Percentiles rank a stretch among this genome's conserved stretches.
Conservation (phyloP, 2,329 filamentous ascomycete genomes). For the Botrytis cinerea region DNA sequence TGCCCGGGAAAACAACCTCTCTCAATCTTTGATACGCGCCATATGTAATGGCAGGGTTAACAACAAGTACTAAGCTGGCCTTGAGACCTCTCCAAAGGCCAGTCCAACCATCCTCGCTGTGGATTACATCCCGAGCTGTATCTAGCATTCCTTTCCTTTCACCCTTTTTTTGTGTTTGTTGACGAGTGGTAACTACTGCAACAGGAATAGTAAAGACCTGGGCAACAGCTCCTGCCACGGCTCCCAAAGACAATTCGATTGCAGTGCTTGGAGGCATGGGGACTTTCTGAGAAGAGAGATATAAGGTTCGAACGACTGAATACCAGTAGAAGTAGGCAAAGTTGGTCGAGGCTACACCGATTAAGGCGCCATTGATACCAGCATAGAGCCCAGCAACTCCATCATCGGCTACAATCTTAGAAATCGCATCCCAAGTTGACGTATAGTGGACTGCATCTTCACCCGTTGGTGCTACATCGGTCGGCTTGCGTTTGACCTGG, state of each 20-base stretch:
- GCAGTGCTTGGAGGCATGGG: constrained; percentile 72
- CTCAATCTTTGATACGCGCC: constrained; percentile 91
- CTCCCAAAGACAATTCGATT: constrained; percentile 81
- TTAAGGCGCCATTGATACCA: constrained; percentile 80
- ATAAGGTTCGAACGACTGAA: constrained; percentile 79
- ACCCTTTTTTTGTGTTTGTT: constrained; percentile 85
- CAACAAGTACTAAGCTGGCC: constrained; percentile 89
- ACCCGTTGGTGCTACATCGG: constrained; percentile 46
- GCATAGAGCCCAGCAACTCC: constrained; percentile 82
- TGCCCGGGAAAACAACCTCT: constrained; percentile 74
- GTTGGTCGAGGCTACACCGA: constrained; percentile 95
- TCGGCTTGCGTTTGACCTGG: constrained; percentile 70
- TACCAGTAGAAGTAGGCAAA: constrained; percentile 99
- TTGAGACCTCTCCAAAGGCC: constrained; percentile 95
- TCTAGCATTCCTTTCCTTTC: constrained; percentile 85
- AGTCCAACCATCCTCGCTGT: constrained; percentile 84
- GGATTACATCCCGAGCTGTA: constrained; percentile 84
- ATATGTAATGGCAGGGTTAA: constrained; percentile 97
- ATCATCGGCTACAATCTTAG: constrained; percentile 78
- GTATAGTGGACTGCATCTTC: constrained; percentile 71
- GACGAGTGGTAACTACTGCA: constrained; percentile 89
- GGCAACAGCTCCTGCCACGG: constrained; percentile 83
- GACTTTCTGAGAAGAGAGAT: constrained; percentile 62
- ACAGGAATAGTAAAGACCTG: constrained; percentile 97
- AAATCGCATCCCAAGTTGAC: constrained; percentile 85